Evolutionary conservation across 805 yeast species (phyloP).

Genomic region (Yarrowia sp.): DNA sequence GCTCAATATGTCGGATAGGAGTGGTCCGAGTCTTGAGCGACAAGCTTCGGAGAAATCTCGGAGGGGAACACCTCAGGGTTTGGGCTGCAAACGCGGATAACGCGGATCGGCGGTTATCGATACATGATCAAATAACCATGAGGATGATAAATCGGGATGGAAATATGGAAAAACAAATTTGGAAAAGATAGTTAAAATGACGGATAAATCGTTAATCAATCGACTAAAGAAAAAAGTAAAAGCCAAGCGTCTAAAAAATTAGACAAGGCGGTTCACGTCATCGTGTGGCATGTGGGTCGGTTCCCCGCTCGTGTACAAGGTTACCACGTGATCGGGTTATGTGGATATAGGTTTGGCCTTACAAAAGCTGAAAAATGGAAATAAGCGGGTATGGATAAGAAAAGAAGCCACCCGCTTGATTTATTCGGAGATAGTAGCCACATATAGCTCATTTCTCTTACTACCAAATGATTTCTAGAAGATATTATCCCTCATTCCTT

Average conservation of each 20-base stretch:
- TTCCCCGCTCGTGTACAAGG: neutral
- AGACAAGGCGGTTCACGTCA: neutral
- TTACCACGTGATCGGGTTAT: neutral
- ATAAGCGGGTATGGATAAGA: neutral
- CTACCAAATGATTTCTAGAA: too few species aligned
- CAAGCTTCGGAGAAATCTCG: constrained; percentile 19
- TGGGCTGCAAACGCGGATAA: neutral
- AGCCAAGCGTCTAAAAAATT: neutral
- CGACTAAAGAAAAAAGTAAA: neutral
- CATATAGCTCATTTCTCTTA: too few species aligned
- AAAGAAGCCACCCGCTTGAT: neutral
- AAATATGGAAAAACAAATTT: neutral
- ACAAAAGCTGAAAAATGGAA: neutral
- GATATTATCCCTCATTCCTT: too few species aligned
- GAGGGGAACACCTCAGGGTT: neutral
- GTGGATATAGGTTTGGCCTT: neutral
- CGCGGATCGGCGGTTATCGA: constrained; percentile 8
- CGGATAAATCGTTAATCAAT: neutral
- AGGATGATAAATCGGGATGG: neutral
- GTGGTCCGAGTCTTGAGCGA: constrained; percentile 6
- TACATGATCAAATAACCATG: neutral
- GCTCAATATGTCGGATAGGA: constrained; percentile 1
- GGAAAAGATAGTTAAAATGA: neutral
- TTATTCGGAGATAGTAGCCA: neutral
- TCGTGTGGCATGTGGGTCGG: neutral